Evolutionary conservation across 2,329 filamentous ascomycete genomes (phyloP), one percentile per base, ranked within the genome.

Genomic region (Sclerotinia nivalis): DNA sequence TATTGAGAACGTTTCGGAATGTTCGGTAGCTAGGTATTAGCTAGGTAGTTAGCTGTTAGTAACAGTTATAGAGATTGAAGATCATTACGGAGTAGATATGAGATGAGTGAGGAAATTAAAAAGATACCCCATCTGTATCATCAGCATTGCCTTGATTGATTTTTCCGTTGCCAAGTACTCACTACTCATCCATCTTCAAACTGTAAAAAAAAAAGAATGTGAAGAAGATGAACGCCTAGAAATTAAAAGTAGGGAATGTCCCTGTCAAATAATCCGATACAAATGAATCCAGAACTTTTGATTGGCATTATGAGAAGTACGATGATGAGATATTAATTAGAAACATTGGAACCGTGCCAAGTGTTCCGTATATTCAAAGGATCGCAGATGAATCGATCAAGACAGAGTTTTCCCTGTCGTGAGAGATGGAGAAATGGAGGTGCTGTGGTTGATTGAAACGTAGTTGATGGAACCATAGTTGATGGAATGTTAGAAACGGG

Each of bases 281-380:
- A 13, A 28, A 52, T 28, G 22, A 28, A 52, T 52, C 47, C 49
- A 50, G 61, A 64, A 64, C 47, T 20, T 28, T 22, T 52, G 61
- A 52, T 64, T 40, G 34, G 45, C 60, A 37, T 50, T 7, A 15
- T 28, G 13, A 15, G 22, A 64, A 22, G 61, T 13, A 52, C 37
- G n/a, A 64, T 52, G 47, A 64, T 52, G 61, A 52, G 37, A 37
- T 49, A 18, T 62, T 62, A 62, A 62, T 62, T 62, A 50, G 60
- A 37, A 62, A 50, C 10, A 37, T 37, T 62, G 43, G 60, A 20
- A 15, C 45, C 20, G 28, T 50, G 60, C 28, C 59, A 62, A 62
- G 60, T 43, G 12, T 43, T 43, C 13, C 40, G 40, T 50, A 18
- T 25, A 34, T 49, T 9, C 25, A 28, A 62, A 22, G 52, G 31